phyloP scores from a whole-genome alignment of 768 basidiomycete genomes.

The Mycena crocata region DNA sequence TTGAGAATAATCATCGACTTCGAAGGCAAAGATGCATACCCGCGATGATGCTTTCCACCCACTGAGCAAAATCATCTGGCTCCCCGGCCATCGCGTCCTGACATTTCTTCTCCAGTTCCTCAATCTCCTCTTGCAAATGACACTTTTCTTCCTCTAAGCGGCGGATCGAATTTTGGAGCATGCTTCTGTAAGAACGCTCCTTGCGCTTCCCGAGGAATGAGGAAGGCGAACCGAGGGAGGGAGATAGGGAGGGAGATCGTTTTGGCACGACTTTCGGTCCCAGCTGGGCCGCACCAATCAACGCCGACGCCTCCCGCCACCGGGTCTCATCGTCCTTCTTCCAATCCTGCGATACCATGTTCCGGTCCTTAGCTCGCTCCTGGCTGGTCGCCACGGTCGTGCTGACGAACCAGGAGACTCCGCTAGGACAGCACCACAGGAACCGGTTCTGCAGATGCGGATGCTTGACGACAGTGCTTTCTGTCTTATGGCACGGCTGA shows the following conservation, averaged over 20 bases:
- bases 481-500: slow-evolving; percentile 8
- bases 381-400: slow-evolving; percentile 1
- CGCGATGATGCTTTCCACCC: not conserved
- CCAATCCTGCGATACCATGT: not conserved
- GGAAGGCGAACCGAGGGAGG: not conserved
- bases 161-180: slow-evolving; percentile 1
- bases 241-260: slow-evolving; percentile 4
- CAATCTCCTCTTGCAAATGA: slow-evolving; percentile 3
- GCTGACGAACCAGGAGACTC: slow-evolving; percentile 11
- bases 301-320: slow-evolving; percentile 8
- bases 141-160: not conserved
- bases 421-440: slow-evolving; percentile 8
- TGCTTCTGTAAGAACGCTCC: not conserved
- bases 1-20: too few relatives aligned
- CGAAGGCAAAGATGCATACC: not conserved
- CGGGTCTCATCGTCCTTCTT: slow-evolving; percentile 4
- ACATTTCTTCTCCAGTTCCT: not conserved
- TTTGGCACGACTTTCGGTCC: not conserved
- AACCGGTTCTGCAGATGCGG: slow-evolving; percentile 11
- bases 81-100: not conserved
- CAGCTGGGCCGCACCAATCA: not conserved
- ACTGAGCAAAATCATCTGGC: not conserved
- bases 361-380: not conserved
- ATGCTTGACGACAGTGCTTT: slow-evolving; percentile 11
- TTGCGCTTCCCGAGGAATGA: slow-evolving; percentile 17